phyloP scores from a whole-genome alignment of 805 yeast genomes.

The Nakazawaea siamensis region DNA sequence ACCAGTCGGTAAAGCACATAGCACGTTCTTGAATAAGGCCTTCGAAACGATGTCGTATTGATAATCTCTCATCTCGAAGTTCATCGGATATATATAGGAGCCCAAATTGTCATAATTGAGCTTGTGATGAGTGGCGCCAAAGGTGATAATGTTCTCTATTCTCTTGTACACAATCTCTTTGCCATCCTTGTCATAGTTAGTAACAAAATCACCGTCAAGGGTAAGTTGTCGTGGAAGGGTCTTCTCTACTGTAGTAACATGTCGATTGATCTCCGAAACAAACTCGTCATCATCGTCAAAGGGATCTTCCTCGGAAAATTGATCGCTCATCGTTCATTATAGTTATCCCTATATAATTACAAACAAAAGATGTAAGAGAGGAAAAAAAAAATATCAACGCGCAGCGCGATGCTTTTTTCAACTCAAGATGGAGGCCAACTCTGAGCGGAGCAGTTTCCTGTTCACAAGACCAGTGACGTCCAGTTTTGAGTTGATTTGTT shows the following conservation, averaged over 20 bases:
- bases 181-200: conserved; percentile 7
- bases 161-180: conserved; percentile 18
- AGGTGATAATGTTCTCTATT: conserved; percentile 16
- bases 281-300: conserved; percentile 18
- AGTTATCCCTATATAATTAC: background rate
- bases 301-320: conserved; percentile 6
- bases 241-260: conserved; percentile 14
- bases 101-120: conserved; percentile 29
- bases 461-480: conserved; percentile 7
- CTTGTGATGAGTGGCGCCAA: conserved; percentile 41
- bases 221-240: conserved; percentile 17
- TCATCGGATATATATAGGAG: conserved; percentile 75
- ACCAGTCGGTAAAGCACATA: conserved; percentile 96
- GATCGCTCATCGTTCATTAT: too few species aligned
- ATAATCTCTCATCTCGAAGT: conserved; percentile 77
- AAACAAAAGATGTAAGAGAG: too few species aligned
- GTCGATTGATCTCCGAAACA: conserved; percentile 22
- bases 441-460: conserved; percentile 4
- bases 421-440: background rate
- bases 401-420: background rate
- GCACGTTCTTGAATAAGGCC: conserved; percentile 62
- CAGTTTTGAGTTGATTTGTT: conserved; percentile 30
- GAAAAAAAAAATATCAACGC: background rate
- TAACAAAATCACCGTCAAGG: conserved; percentile 16
- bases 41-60: conserved; percentile 73